These are phyloP conservation scores for Hypoxylon sp. DNA, from an alignment of 2,329 filamentous ascomycete genomes.

Conservation along the genomic window DNA sequence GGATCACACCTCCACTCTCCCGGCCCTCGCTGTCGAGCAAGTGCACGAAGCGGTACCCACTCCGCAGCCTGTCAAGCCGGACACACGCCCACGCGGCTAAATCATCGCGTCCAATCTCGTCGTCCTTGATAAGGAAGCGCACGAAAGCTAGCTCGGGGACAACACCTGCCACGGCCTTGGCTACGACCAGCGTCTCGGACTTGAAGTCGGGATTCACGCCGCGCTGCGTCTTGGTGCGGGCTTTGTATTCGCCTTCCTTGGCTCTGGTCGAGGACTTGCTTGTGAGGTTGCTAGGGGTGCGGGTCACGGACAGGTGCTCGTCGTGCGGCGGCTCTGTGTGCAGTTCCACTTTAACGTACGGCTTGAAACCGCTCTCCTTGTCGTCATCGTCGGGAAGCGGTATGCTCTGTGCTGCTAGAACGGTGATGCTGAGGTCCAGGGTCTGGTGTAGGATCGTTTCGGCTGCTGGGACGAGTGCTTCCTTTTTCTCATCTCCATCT, in stretches of 20 bases:
- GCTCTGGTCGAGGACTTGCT: constrained; percentile 58
- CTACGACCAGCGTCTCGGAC: constrained; percentile 71
- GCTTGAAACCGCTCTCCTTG: constrained; percentile 72
- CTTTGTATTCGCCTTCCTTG: constrained; percentile 71
- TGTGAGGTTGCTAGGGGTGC: neutral
- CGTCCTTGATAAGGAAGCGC: constrained; percentile 88
- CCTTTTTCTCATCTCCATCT: constrained; percentile 48
- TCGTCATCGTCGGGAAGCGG: constrained; percentile 72
- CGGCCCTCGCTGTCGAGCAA: constrained; percentile 78
- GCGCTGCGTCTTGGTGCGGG: constrained; percentile 69
- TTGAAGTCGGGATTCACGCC: constrained; percentile 75
- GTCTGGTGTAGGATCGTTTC: constrained; percentile 66
- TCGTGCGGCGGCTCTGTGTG: constrained; percentile 75
- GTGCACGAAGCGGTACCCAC: constrained; percentile 83
- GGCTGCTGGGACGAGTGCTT: constrained; percentile 32
- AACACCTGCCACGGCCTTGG: constrained; percentile 64
- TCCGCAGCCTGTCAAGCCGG: constrained; percentile 82
- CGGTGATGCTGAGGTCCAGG: constrained; percentile 78
- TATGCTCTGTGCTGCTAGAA: constrained; percentile 83
- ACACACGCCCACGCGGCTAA: constrained; percentile 92
- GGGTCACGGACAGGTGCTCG: constrained; percentile 45
- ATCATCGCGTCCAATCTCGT: constrained; percentile 83
- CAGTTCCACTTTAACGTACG: constrained; percentile 86
- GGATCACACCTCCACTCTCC: constrained; percentile 75
- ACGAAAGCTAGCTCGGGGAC: constrained; percentile 81